phyloP scores from a whole-genome alignment of 83 land plant genomes.

The Picea abies region DNA sequence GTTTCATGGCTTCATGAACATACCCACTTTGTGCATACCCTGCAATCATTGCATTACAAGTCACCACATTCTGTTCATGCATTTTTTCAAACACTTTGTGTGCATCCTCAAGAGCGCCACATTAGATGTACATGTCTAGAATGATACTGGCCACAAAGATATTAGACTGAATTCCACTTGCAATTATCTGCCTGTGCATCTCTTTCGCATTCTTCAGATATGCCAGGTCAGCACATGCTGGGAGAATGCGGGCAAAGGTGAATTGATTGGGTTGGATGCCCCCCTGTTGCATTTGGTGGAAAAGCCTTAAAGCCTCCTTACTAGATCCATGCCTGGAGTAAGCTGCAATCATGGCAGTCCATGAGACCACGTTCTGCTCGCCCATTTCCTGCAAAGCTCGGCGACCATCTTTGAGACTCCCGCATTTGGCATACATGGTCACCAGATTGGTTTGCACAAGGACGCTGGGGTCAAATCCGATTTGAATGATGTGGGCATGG shows the following conservation, averaged over 20 bases:
- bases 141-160: background rate
- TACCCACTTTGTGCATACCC: background rate
- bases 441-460: slow-evolving; percentile 26
- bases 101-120: slow-evolving; percentile 8
- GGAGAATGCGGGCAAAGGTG: background rate
- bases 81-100: slow-evolving; percentile 1
- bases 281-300: slow-evolving; percentile 14
- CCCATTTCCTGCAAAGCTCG: slow-evolving; percentile 15
- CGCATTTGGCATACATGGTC: slow-evolving; percentile 25
- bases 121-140: slow-evolving; percentile 6
- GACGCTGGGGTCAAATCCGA: slow-evolving; percentile 13
- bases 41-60: slow-evolving; percentile 12
- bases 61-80: background rate
- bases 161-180: slow-evolving; percentile 1
- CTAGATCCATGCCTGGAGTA: slow-evolving; percentile 19
- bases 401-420: slow-evolving; percentile 20
- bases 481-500: slow-evolving; percentile 21
- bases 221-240: slow-evolving; percentile 5
- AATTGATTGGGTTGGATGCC: background rate
- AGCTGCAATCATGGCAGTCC: slow-evolving; percentile 28
- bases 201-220: background rate
- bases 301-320: slow-evolving; percentile 5
- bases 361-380: slow-evolving; percentile 11
- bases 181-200: background rate
- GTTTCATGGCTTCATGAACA: slow-evolving; percentile 6